Base-by-base conservation (phyloP, 768 basidiomycete species). In the Brasilioporus rufonigricans region DNA sequence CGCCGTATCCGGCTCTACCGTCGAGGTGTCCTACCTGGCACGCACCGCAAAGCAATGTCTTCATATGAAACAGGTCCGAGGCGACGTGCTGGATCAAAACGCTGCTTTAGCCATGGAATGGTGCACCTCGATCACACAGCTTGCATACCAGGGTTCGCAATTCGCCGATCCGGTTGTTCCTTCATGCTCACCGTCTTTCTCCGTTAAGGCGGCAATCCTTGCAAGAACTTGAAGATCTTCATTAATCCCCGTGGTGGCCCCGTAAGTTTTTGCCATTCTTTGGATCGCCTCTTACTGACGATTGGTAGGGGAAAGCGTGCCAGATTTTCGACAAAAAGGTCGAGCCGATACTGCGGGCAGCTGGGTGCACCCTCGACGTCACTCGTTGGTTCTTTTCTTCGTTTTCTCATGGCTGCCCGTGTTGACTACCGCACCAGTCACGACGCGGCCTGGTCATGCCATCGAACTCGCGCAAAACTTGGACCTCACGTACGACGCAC, bases 191-290 rank as follows among this genome's bases (percentile, higher is more conserved):
- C 54, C 44, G n/a, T 38, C 49, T 46, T 48, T 32, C 11, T 43
- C 31, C 7, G 9, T 9, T 38, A 51, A 77, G 88, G 81, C 39
- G 68, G 81, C n/a, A 79, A 79, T 60, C 82, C 77, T 21, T 67
- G 74, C 47, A 77, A 85, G 44, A 72, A 75, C 19, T 65, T 95
- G 29, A 82, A 84, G 57, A 78, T 93, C 9, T 65, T 95, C 40
- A 77, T 95, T 36, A 95, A 94, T 67, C 93, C 93, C 10, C 71
- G 78, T 52, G 85, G 92, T 48, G 93, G 93, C n/a, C 78, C 76
- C 21, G 91, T 91, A 65, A 29, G 85, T 75, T 1, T 35, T 21
- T 21, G 38, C 19, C 7, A 18, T 45, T 12, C 41, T 18, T 38
- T 32, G 29, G 19, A n/a, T 35, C n/a, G 7, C 49, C 52, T 21